Conservation (phyloP, 495 filamentous ascomycete genomes). For the Trichoderma reesei region DNA sequence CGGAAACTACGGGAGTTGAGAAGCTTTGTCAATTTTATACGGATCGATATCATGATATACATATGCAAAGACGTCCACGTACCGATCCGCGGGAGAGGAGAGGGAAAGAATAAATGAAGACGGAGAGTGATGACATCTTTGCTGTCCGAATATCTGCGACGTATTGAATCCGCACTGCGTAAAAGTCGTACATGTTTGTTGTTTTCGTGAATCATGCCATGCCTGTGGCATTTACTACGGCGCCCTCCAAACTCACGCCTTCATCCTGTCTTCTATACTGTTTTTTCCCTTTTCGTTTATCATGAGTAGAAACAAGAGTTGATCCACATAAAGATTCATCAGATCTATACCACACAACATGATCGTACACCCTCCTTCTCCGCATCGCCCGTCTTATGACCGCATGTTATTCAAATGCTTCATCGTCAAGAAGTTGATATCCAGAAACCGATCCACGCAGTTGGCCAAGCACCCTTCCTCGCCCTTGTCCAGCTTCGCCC, state of each 20-base stretch:
- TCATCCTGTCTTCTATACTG: too few relatives aligned
- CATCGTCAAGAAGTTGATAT: conserved; percentile 71
- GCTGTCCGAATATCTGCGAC: too few relatives aligned
- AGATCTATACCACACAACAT: background rate
- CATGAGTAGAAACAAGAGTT: background rate
- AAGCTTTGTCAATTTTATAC: conserved; percentile 3
- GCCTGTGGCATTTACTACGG: too few relatives aligned
- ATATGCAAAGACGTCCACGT: conserved; percentile 8
- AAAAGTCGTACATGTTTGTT: background rate
- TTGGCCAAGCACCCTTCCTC: conserved; percentile 81
- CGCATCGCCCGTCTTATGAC: conserved; percentile 1
- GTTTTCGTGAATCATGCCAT: background rate
- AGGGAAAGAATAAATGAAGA: background rate
- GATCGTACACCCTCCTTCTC: background rate
- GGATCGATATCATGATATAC: conserved; percentile 10
- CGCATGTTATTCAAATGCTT: conserved; percentile 57
- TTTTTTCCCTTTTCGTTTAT: too few relatives aligned
- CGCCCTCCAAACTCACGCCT: too few relatives aligned
- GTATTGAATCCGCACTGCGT: background rate
- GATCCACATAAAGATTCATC: background rate
- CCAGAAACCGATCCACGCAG: conserved; percentile 89
- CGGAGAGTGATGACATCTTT: background rate
- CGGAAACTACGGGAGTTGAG: conserved; percentile 8
- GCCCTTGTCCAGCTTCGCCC: conserved; percentile 53
- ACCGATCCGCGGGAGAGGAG: background rate